These are phyloP conservation scores for Alternaria sp. DNA, from an alignment of 2,329 filamentous ascomycete species.

Conservation along the genomic window DNA sequence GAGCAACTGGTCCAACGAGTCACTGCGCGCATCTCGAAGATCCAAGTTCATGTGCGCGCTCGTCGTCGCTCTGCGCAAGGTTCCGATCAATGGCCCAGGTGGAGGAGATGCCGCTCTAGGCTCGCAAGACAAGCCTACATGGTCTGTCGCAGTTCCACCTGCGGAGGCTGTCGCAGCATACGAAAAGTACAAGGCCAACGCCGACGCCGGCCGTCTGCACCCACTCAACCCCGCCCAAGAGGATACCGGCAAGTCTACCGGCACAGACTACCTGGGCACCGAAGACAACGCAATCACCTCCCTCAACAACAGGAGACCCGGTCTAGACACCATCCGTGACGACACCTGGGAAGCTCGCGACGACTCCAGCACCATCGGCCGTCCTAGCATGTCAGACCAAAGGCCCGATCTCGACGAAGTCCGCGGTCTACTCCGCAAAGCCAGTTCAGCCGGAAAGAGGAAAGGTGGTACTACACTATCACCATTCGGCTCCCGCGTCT, in stretches of 20 bases:
- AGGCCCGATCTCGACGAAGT: conserved; percentile 58
- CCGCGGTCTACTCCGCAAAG: conserved; percentile 54
- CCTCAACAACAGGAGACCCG: conserved; percentile 55
- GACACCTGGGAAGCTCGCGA: conserved; percentile 55
- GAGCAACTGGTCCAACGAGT: conserved; percentile 71
- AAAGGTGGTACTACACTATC: conserved; percentile 41
- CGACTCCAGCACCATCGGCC: conserved; percentile 48
- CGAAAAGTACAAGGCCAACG: conserved; percentile 55
- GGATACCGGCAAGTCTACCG: conserved; percentile 41
- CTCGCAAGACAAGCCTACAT: conserved; percentile 74
- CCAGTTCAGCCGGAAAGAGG: conserved; percentile 56
- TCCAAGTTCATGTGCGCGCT: conserved; percentile 98
- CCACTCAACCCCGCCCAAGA: conserved; percentile 54
- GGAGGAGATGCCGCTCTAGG: conserved; percentile 72
- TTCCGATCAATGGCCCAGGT: conserved; percentile 85
- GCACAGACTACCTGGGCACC: conserved; percentile 46
- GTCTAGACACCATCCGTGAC: conserved; percentile 55
- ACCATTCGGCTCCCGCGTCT: conserved; percentile 28
- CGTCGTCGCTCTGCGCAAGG: conserved; percentile 81
- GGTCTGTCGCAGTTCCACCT: conserved; percentile 79
- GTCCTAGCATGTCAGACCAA: conserved; percentile 51
- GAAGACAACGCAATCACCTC: conserved; percentile 55
- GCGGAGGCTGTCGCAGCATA: conserved; percentile 71
- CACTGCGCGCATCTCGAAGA: conserved; percentile 78
- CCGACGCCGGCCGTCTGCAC: conserved; percentile 72